These are phyloP conservation scores for Vaccinium darrowii DNA, from an alignment of 148 eudicot genomes.

Conservation along the genomic window DNA sequence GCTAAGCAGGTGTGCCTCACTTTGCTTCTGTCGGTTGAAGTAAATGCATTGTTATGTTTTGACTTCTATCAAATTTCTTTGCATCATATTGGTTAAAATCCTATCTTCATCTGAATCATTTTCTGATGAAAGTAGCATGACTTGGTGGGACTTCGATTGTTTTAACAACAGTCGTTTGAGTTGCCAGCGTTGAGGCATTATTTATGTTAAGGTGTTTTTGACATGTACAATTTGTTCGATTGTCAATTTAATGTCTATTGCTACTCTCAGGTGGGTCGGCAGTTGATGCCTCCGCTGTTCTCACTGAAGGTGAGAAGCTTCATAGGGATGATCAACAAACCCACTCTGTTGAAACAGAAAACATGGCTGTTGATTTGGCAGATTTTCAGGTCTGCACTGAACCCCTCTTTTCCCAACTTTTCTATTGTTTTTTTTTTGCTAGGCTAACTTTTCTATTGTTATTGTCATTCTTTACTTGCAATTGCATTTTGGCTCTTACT, in stretches of 20 bases:
- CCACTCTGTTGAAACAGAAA: conserved; percentile 40
- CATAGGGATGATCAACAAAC: conserved; percentile 21
- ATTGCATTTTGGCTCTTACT: background rate
- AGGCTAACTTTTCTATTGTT: background rate
- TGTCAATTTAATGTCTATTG: background rate
- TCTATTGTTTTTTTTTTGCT: background rate
- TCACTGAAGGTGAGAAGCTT: conserved; percentile 33
- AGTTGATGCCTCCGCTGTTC: conserved; percentile 19
- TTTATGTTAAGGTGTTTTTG: background rate
- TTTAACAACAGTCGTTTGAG: background rate
- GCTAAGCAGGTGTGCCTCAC: background rate
- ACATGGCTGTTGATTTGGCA: conserved; percentile 26
- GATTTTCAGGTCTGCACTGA: conserved; percentile 43
- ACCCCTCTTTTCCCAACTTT: background rate
- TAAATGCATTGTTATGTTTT: conserved; percentile 5
- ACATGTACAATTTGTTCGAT: background rate
- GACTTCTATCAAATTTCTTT: background rate
- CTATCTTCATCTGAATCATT: background rate
- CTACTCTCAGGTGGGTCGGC: conserved; percentile 13
- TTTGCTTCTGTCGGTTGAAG: background rate
- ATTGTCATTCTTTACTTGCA: background rate
- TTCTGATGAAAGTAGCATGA: background rate
- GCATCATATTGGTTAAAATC: background rate
- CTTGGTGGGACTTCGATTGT: background rate
- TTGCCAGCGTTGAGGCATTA: background rate